Conservation (phyloP, 2,329 filamentous ascomycete species). For the Zasmidium citrigriseum region DNA sequence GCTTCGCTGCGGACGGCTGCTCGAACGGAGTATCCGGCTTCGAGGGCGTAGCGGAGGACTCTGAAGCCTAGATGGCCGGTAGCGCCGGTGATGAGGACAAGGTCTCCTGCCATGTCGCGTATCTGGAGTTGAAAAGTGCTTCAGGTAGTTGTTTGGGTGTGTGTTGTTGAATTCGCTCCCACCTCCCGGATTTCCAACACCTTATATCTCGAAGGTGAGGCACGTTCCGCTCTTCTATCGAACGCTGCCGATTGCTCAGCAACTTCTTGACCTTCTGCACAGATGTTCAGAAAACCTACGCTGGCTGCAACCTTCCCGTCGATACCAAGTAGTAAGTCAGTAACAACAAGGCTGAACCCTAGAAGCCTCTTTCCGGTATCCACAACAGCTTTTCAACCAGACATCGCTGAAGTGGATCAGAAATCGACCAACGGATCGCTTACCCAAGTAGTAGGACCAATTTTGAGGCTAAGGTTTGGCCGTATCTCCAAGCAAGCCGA, state of each 20-base stretch:
- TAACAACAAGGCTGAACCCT: background rate
- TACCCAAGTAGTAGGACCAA: too few species aligned
- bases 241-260: background rate
- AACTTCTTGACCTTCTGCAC: background rate
- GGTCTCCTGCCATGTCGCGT: constrained; percentile 15
- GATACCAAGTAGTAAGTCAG: background rate
- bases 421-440: too few species aligned
- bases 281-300: background rate
- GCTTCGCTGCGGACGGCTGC: constrained; percentile 38
- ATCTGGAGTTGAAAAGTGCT: too few species aligned
- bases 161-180: background rate
- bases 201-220: background rate
- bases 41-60: constrained; percentile 36
- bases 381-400: too few species aligned
- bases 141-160: background rate
- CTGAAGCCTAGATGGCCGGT: constrained; percentile 42
- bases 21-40: constrained; percentile 40
- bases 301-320: background rate
- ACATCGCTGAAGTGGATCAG: too few species aligned
- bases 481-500: too few species aligned
- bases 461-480: too few species aligned
- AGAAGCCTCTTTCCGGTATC: background rate
- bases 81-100: constrained; percentile 40
- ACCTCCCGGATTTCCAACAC: background rate
- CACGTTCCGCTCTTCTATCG: background rate